These are phyloP conservation scores for Sarcodon aspratus DNA, from an alignment of 768 basidiomycete species.

Conservation along the genomic window DNA sequence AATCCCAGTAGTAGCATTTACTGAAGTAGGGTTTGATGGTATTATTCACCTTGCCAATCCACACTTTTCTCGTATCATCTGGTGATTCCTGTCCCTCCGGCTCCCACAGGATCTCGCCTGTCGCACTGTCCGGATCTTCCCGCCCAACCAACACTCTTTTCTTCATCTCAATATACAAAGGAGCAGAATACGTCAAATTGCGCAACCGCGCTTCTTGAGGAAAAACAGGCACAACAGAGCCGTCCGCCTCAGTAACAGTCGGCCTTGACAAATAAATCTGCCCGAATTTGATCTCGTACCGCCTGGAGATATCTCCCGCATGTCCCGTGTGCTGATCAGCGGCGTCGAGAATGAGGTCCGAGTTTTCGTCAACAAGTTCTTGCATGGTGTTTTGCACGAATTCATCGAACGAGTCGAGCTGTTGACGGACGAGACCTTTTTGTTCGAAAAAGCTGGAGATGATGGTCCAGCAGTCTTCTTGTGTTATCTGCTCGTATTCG, in stretches of 20 bases:
- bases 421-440: slow-evolving; percentile 95
- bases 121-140: slow-evolving; percentile 70
- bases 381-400: slow-evolving; percentile 99
- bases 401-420: slow-evolving; percentile 97
- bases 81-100: slow-evolving; percentile 52
- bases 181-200: slow-evolving; percentile 93
- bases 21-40: neutral
- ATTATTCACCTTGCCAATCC: slow-evolving; percentile 79
- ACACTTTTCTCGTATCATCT: slow-evolving; percentile 72
- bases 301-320: slow-evolving; percentile 66
- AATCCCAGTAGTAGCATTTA: neutral
- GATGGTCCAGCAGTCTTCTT: slow-evolving; percentile 92
- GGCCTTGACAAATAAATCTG: slow-evolving; percentile 96
- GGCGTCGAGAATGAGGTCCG: slow-evolving; percentile 94
- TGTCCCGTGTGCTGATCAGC: slow-evolving; percentile 92
- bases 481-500: slow-evolving; percentile 72
- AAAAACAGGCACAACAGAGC: slow-evolving; percentile 85
- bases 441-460: slow-evolving; percentile 95
- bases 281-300: slow-evolving; percentile 95
- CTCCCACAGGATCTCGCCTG: slow-evolving; percentile 75
- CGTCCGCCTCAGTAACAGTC: slow-evolving; percentile 92
- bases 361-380: slow-evolving; percentile 93
- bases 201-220: slow-evolving; percentile 94
- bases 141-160: slow-evolving; percentile 73
- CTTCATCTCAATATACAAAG: slow-evolving; percentile 91